A percentile compares a stretch with the other conserved stretches of the same genome.
These are phyloP conservation scores for Tilletia walkeri DNA, from an alignment of 1,284 basidiomycete genomes.

Conservation along the genomic window DNA sequence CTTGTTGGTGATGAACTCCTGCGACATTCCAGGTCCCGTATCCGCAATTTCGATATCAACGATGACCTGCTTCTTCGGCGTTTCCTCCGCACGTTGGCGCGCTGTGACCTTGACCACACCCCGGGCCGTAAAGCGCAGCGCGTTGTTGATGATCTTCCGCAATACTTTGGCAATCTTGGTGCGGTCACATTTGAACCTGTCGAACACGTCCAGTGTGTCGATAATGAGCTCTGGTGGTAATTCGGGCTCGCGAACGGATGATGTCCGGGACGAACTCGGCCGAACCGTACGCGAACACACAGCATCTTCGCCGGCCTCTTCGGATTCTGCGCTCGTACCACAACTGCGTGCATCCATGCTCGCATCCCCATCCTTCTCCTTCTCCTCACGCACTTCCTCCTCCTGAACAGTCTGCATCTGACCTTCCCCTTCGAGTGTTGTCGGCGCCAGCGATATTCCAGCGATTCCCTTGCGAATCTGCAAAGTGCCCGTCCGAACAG, in stretches of 20 bases:
- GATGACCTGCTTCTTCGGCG: conserved; percentile 7
- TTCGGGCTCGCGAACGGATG: neutral
- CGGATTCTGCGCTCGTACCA: neutral
- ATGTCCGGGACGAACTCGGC: neutral
- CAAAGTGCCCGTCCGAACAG: neutral
- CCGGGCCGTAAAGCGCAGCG: conserved; percentile 34
- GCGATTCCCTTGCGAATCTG: neutral
- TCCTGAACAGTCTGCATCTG: no score
- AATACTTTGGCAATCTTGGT: conserved; percentile 34
- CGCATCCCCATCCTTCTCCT: neutral
- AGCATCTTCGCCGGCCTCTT: neutral
- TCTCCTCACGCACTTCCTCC: no score
- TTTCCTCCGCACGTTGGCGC: neutral
- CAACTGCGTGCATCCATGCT: neutral
- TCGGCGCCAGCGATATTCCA: neutral
- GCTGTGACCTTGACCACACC: conserved; percentile 35
- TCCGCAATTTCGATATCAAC: conserved; percentile 16
- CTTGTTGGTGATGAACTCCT: conserved; percentile 31
- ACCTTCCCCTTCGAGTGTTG: no score
- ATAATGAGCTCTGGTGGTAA: conserved; percentile 31
- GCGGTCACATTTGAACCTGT: conserved; percentile 27
- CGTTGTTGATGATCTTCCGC: conserved; percentile 39
- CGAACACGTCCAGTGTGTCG: conserved; percentile 28
- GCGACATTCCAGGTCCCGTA: conserved; percentile 37
- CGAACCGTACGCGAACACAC: neutral